Conservation (phyloP, 306 rosid species). For the Vicia faba region DNA sequence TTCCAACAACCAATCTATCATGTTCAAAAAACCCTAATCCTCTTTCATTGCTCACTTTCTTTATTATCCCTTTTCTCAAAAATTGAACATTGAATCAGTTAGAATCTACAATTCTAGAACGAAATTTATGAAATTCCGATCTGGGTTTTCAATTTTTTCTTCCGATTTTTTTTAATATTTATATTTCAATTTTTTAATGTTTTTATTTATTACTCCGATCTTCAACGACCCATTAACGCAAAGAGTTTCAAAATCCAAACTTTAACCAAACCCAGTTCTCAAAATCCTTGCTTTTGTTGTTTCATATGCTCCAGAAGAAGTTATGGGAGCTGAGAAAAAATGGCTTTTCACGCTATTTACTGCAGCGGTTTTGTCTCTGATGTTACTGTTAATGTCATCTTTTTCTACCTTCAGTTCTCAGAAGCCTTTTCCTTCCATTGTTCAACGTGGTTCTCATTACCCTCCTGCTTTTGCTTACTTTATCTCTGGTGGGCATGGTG, state of each 20-base stretch:
- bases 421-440: slow-evolving; percentile 62
- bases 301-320: slow-evolving; percentile 38
- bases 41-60: not conserved
- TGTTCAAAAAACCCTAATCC: slow-evolving; percentile 50
- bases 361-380: slow-evolving; percentile 62
- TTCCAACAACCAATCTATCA: slow-evolving; percentile 43
- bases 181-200: not conserved
- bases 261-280: slow-evolving; percentile 36
- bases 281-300: slow-evolving; percentile 29
- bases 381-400: slow-evolving; percentile 64
- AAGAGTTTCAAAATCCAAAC: slow-evolving; percentile 31
- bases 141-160: slow-evolving; percentile 27
- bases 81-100: slow-evolving; percentile 11
- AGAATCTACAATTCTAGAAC: slow-evolving; percentile 10
- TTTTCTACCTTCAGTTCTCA: slow-evolving; percentile 70
- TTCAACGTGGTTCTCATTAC: slow-evolving; percentile 67
- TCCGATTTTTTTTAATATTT: not conserved
- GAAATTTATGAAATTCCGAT: slow-evolving; percentile 36
- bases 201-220: slow-evolving; percentile 39
- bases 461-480: slow-evolving; percentile 93
- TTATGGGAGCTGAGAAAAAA: slow-evolving; percentile 90
- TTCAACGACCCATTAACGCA: slow-evolving; percentile 43
- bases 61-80: not conserved
- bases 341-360: slow-evolving; percentile 81
- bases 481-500: slow-evolving; percentile 69